A percentile compares a stretch with the other conserved stretches of the same genome.
These are phyloP conservation scores for Melanomma pulvis-pyrius DNA, from an alignment of 495 filamentous ascomycete species.

Conservation along the genomic window DNA sequence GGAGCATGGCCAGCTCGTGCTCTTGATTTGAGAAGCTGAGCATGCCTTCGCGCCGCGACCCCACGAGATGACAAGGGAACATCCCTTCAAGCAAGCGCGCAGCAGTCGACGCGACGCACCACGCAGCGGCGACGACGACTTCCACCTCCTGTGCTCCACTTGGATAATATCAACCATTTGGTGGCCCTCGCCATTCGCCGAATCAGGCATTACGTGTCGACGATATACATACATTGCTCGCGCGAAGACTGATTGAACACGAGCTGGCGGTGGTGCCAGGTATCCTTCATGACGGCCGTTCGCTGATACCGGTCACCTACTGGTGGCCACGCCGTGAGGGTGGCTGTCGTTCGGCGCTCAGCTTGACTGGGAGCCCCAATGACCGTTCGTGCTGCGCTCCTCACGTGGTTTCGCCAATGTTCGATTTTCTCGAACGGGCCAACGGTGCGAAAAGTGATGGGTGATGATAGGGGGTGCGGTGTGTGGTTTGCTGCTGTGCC, in stretches of 20 bases:
- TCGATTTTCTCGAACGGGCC: not conserved
- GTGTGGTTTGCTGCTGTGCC: slow-evolving; percentile 2
- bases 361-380: slow-evolving; percentile 10
- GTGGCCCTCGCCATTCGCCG: not conserved
- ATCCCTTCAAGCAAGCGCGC: not conserved
- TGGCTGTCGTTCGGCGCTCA: slow-evolving; percentile 5
- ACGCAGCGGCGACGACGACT: not conserved
- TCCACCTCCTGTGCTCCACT: not conserved
- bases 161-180: not conserved
- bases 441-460: not conserved
- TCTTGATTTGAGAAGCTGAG: slow-evolving; percentile 12
- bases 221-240: not conserved
- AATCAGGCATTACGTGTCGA: not conserved
- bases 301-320: slow-evolving; percentile 1
- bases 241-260: not conserved
- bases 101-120: slow-evolving; percentile 1
- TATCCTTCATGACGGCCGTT: slow-evolving; percentile 7
- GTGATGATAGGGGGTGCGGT: not conserved
- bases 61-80: not conserved
- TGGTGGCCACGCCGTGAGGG: slow-evolving; percentile 1
- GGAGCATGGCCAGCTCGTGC: slow-evolving; percentile 12
- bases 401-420: slow-evolving; percentile 11
- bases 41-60: slow-evolving; percentile 13
- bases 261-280: not conserved
- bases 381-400: not conserved